Evolutionary conservation across 78 protist genomes (phyloP).

Genomic region (Blattamonas nauphoetae): DNA sequence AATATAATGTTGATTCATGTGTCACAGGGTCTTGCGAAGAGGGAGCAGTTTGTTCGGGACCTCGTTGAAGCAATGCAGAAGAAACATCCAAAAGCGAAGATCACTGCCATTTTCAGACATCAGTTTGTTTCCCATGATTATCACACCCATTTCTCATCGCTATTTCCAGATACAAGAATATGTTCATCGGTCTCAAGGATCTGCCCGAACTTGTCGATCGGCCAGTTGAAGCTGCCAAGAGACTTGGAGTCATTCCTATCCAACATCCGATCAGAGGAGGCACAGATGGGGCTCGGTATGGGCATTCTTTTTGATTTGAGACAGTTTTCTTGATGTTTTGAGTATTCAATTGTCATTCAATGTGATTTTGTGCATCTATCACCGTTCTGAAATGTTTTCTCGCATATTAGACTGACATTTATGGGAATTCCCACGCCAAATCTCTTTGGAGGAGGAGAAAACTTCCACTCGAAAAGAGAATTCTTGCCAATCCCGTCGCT

Average conservation of each 20-base stretch:
- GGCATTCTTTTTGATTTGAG: too few species aligned
- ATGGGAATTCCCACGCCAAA: constrained; percentile 38
- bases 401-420: too few species aligned
- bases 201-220: neutral
- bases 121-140: too few species aligned
- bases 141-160: too few species aligned
- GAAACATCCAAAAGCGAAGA: constrained; percentile 9
- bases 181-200: too few species aligned
- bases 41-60: too few species aligned
- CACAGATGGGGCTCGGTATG: constrained; percentile 30
- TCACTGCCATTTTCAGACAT: neutral
- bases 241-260: constrained; percentile 8
- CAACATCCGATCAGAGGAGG: constrained; percentile 25
- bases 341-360: too few species aligned
- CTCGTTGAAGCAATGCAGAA: neutral
- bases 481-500: neutral
- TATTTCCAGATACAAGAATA: too few species aligned
- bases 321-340: too few species aligned
- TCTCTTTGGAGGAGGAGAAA: constrained; percentile 29
- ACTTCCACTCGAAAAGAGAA: constrained; percentile 35
- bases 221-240: constrained; percentile 10
- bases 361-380: too few species aligned
- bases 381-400: too few species aligned
- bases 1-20: neutral
- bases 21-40: neutral